A percentile compares a stretch with the other conserved stretches of the same genome.
These are phyloP conservation scores for Cicer bijugum DNA, from an alignment of 306 rosid species.

Conservation along the genomic window DNA sequence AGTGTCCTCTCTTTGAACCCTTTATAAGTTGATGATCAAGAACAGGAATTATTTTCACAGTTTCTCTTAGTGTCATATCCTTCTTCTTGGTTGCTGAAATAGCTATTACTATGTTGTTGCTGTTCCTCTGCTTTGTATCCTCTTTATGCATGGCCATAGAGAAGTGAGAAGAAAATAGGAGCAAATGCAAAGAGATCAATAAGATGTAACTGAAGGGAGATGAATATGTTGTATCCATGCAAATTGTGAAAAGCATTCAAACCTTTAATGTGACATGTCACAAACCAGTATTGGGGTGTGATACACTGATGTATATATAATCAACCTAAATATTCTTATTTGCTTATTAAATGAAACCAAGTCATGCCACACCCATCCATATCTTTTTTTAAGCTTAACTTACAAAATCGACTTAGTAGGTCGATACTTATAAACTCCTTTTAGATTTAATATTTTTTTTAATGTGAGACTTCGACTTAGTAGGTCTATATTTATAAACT, in stretches of 20 bases:
- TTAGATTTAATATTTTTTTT: no score
- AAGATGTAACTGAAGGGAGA: slow-evolving; percentile 46
- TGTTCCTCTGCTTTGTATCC: slow-evolving; percentile 39
- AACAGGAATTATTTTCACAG: slow-evolving; percentile 7
- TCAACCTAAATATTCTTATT: neutral
- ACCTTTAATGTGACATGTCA: no score
- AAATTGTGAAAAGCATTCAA: slow-evolving; percentile 12
- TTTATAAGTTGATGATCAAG: slow-evolving; percentile 29
- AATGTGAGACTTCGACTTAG: no score
- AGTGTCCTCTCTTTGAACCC: slow-evolving; percentile 41
- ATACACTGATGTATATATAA: neutral
- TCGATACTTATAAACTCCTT: no score
- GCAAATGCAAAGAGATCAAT: slow-evolving; percentile 52
- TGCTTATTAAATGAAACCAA: neutral
- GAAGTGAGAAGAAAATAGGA: slow-evolving; percentile 46
- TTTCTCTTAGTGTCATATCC: slow-evolving; percentile 26
- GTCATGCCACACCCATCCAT: neutral
- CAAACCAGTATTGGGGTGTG: neutral
- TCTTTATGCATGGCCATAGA: slow-evolving; percentile 50
- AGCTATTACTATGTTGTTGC: slow-evolving; percentile 12
- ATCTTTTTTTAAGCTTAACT: neutral
- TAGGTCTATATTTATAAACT: no score
- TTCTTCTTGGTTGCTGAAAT: slow-evolving; percentile 41
- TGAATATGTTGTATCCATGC: slow-evolving; percentile 54
- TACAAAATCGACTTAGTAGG: no score